Evolutionary conservation across 768 basidiomycete genomes (phyloP), one percentile per base, ranked within the genome.

Genomic region (Clavulina sp.): DNA sequence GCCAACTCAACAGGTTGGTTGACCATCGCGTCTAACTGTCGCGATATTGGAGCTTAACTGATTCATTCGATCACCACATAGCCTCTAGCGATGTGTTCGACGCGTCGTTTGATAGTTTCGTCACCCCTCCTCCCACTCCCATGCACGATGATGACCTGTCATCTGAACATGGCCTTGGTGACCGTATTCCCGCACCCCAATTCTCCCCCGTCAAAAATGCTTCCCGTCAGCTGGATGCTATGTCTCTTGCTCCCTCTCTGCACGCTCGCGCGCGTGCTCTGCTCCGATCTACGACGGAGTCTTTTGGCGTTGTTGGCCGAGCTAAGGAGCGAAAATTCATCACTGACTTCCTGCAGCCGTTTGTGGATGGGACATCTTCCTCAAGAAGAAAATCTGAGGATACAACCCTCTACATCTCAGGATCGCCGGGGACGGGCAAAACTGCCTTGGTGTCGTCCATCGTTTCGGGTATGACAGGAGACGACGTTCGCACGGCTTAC

Each of bases 371-470:
- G 21, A 13, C 43, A 9, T 18, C 48, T 16, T 29, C 29, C 7
- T 16, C 48, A 16, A 38, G 7, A 7, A 19, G 19, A 7, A 7
- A 7, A 30, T 16, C 24, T 1, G 18, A 16, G 26, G 28, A 23
- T 33, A 49, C 48, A 16, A 49, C 26, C 24, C 7, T 56, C n/a
- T 56, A 56, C 48, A 49, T 54, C 24, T 56, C 55, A 9, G 55
- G 55, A 5, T 34, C 44, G 16, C 55, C 55, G 4, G 55, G 55
- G 7, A 56, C 55, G 4, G 55, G 55, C 16, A 56, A 56, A 36
- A 56, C 55, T 18, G 55, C 55, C 7, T 33, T 56, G 3, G 54
- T 56, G 19, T 44, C 55, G 21, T 55, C 54, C n/a, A 49, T 56
- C 54, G 44, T 56, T 7, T 16, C 30, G 2, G 21, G 54, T 54